Evolutionary conservation across 768 basidiomycete genomes (phyloP), one percentile per base, ranked within the genome.

Genomic region (Mycena haematopus): DNA sequence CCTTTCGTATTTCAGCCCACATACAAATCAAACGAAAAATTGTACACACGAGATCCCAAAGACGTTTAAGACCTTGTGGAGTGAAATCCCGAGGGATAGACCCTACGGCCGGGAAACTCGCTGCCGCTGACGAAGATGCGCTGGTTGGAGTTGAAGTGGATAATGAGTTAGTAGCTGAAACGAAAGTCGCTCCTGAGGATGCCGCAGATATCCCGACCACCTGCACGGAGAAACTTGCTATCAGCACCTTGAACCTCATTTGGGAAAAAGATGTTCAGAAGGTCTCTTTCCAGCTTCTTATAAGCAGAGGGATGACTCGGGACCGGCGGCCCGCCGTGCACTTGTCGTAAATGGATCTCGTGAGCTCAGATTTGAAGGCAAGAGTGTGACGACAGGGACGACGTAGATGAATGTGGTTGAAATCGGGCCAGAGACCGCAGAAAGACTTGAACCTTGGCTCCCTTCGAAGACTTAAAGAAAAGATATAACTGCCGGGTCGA

Each of bases 41-140:
- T 22, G 25, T 3, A 69, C 72, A 29, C 55, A 80, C 80, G 8
- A 83, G 68, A 63, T 77, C 74, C 82, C 82, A 83, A 2, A 83
- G 73, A 19, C 69, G 62, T 52, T 77, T 72, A 35, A 80, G 71
- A 5, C 78, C 80, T 24, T 69, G 64, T 8, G 74, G 70, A 19
- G 80, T 78, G 59, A 76, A 82, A 63, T 80, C 78, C 47, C 73
- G 71, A 3, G 77, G 74, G 49, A 81, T 65, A 11, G 78, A 79
- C 0, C 80, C 80, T 1, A 78, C 72, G 13, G 78, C 73, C 53
- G 80, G 81, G 38, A 80, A 79, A 6, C 64, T 72, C 19, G 68
- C 52, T n/a, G 52, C 56, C 13, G 64, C 29, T 33, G 66, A 24
- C 9, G 22, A 31, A 27, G 47, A 21, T 3, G 63, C 56, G 53